Conservation (phyloP, 257 asterid species). For the Voacanga thouarsii region DNA sequence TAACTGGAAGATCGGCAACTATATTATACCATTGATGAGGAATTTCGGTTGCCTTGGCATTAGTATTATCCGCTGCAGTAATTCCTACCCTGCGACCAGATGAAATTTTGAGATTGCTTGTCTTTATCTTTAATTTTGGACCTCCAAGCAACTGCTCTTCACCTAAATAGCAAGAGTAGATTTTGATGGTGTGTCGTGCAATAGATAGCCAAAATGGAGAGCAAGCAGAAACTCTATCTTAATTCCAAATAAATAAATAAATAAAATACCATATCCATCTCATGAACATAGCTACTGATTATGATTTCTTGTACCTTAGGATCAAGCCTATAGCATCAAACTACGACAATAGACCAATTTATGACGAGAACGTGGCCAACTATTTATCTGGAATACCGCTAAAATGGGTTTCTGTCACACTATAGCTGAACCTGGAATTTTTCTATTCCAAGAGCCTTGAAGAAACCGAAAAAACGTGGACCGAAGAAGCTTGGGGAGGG, state of each 20-base stretch:
- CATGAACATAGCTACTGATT: not conserved
- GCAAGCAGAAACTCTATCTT: not conserved
- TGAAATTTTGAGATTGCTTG: conserved; percentile 28
- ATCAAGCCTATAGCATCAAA: not conserved
- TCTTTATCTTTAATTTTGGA: conserved; percentile 25
- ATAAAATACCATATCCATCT: not conserved
- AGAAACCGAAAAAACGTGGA: not conserved
- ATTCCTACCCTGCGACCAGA: conserved; percentile 28
- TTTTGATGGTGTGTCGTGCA: not conserved
- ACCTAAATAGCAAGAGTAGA: conserved; percentile 9
- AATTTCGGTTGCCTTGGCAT: conserved; percentile 39
- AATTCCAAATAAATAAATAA: not conserved
- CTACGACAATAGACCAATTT: not conserved
- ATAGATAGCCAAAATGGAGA: not conserved
- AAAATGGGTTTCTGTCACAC: not conserved
- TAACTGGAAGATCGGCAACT: conserved; percentile 69
- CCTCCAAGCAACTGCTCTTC: conserved; percentile 13
- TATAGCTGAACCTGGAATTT: not conserved
- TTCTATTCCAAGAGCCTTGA: not conserved
- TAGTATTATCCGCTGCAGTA: conserved; percentile 22
- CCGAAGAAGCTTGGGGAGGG: too few species aligned
- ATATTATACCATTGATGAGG: conserved; percentile 85
- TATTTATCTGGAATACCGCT: not conserved
- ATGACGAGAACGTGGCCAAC: too few species aligned
- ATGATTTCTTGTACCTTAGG: not conserved